A percentile compares a stretch with the other conserved stretches of the same genome.
phyloP scores from a whole-genome alignment of 306 rosid species.

The Vachellia collinsii region DNA sequence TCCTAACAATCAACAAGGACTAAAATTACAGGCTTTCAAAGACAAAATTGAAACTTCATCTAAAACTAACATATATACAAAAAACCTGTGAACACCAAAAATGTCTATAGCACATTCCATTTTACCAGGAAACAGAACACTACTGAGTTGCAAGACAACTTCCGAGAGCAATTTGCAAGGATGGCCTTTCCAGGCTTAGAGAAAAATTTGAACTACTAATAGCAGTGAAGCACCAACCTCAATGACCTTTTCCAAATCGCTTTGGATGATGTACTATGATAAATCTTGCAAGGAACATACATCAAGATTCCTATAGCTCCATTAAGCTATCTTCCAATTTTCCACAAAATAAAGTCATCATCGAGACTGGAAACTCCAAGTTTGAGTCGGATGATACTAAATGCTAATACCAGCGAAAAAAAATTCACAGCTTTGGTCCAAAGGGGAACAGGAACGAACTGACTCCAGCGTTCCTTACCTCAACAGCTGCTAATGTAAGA shows the following conservation, averaged over 20 bases:
- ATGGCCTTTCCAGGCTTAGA: constrained; percentile 25
- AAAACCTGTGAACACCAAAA: constrained; percentile 40
- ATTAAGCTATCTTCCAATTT: constrained; percentile 15
- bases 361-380: constrained; percentile 31
- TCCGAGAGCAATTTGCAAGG: constrained; percentile 32
- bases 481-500: constrained; percentile 45
- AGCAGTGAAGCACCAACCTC: constrained; percentile 40
- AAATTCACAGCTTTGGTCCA: constrained; percentile 44
- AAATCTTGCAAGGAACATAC: constrained; percentile 48
- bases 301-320: constrained; percentile 41
- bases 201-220: constrained; percentile 39
- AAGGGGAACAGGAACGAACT: constrained; percentile 36
- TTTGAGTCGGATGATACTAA: constrained; percentile 33
- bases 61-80: constrained; percentile 41
- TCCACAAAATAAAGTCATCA: constrained; percentile 7
- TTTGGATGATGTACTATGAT: constrained; percentile 45
- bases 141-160: constrained; percentile 30
- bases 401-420: constrained; percentile 42
- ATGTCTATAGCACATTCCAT: constrained; percentile 23
- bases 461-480: constrained; percentile 48
- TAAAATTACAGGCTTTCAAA: constrained; percentile 38
- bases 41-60: constrained; percentile 45
- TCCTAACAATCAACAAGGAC: constrained; percentile 36
- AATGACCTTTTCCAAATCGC: constrained; percentile 42
- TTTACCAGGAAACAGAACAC: constrained; percentile 33